phyloP scores from a whole-genome alignment of 2,329 filamentous ascomycete genomes.

The Botryotinia convoluta region DNA sequence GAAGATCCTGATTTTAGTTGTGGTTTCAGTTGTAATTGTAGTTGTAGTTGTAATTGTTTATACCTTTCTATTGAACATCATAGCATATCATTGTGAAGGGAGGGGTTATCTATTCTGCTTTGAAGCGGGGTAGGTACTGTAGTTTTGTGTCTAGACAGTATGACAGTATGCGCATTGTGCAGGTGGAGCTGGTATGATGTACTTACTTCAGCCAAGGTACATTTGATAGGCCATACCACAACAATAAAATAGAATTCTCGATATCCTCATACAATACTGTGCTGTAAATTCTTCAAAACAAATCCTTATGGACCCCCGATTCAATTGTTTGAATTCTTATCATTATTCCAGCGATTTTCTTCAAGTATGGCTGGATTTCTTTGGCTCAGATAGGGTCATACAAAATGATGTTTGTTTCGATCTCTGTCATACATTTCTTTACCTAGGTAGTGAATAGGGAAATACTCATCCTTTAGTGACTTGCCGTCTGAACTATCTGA shows the following conservation, averaged over 20 bases:
- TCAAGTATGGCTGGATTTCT: neutral
- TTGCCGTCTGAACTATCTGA: neutral
- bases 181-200: slow-evolving; percentile 2
- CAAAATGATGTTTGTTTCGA: neutral
- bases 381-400: neutral
- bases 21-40: neutral
- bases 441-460: neutral
- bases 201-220: neutral
- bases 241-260: neutral
- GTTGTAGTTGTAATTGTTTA: neutral
- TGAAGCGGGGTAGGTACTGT: neutral
- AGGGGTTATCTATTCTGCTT: neutral
- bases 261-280: neutral
- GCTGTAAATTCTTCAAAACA: neutral
- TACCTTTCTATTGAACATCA: neutral
- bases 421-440: neutral
- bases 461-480: neutral
- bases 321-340: neutral
- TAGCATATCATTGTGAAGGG: neutral
- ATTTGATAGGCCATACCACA: slow-evolving; percentile 4
- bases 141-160: neutral
- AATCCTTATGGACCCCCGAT: neutral
- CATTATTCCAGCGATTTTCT: neutral
- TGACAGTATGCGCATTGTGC: neutral
- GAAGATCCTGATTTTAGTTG: neutral